Evolutionary conservation across 129 eudicot species (phyloP), one percentile per base, ranked within the genome.

Genomic region (Arctium lappa): DNA sequence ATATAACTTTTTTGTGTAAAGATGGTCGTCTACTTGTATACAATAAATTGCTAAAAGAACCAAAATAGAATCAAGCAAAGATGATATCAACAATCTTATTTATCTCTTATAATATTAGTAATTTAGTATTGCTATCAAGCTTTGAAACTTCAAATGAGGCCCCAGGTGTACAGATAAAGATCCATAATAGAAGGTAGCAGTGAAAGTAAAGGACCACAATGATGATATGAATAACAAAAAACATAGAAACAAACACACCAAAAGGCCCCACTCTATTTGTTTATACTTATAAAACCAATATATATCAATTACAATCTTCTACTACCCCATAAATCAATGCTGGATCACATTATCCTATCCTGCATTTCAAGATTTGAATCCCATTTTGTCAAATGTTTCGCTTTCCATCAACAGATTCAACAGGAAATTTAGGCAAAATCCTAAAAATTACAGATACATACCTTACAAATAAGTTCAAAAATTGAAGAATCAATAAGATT

Each of bases 281-380:
- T 69, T 29, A 37, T 63, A 10, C 30, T 22, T 27, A n/a, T 4
- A 73, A 50, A n/a, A 73, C 7, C 76, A 79, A 69, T 68, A 71
- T 15, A 40, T 15, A 18, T 11, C 56, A 34, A 80, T 16, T 18
- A 80, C 29, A 72, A 62, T 50, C 84, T 80, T 80, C 78, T 16
- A 0, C 6, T 18, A 39, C 30, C 72, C 40, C 76, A 16, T 31
- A 16, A 37, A 34, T 34, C 44, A 71, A 71, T 34, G 44, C 3
- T 22, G 1, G 30, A 71, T 71, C 30, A 72, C 11, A 31, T 36
- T 9, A 66, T 66, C 33, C 16, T 29, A 66, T 27, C 71, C 34
- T 66, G 7, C 33, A 66, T 66, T 66, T 29, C 71, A 66, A 8
- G 11, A 73, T 73, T 40, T 9, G n/a, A 73, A 11, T 73, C 77